Conservation (phyloP, 73 alveolate genomes). For the Stentor roeselii region DNA sequence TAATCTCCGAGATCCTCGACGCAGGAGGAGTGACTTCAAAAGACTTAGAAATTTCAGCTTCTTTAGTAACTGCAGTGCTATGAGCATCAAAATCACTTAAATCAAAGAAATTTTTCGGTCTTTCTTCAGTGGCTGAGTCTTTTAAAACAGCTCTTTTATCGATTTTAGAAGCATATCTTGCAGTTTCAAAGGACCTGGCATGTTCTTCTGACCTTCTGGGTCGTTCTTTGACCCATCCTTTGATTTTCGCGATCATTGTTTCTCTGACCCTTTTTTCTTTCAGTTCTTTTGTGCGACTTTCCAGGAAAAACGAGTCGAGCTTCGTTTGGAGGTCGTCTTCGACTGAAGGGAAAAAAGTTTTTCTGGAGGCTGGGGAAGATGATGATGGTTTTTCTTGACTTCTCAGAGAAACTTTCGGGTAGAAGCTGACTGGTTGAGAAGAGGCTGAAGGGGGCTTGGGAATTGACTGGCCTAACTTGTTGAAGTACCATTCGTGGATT, state of each 20-base stretch:
- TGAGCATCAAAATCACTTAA: not conserved
- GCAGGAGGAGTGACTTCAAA: not conserved
- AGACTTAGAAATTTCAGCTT: not conserved
- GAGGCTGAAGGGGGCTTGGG: not conserved
- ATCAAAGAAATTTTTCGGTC: not conserved
- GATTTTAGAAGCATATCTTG: conserved; percentile 7
- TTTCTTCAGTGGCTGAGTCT: not conserved
- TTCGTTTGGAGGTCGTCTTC: conserved; percentile 2
- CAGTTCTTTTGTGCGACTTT: conserved; percentile 7
- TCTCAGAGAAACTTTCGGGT: not conserved
- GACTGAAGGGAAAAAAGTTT: not conserved
- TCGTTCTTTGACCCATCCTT: not conserved
- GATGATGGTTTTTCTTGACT: not conserved
- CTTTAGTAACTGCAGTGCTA: not conserved
- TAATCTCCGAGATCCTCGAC: not conserved
- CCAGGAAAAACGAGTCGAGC: not conserved
- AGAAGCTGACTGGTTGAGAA: not conserved
- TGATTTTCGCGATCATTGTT: not conserved
- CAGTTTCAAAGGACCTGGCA: not conserved
- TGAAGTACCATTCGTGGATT: conserved; percentile 7
- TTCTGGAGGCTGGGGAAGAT: not conserved
- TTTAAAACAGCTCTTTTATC: conserved; percentile 28
- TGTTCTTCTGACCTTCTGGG: conserved; percentile 4
- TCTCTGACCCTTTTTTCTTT: conserved; percentile 26
- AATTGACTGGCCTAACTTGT: not conserved